phyloP scores from a whole-genome alignment of 164 flowering plant species.

The Magnolia changhungtana region DNA sequence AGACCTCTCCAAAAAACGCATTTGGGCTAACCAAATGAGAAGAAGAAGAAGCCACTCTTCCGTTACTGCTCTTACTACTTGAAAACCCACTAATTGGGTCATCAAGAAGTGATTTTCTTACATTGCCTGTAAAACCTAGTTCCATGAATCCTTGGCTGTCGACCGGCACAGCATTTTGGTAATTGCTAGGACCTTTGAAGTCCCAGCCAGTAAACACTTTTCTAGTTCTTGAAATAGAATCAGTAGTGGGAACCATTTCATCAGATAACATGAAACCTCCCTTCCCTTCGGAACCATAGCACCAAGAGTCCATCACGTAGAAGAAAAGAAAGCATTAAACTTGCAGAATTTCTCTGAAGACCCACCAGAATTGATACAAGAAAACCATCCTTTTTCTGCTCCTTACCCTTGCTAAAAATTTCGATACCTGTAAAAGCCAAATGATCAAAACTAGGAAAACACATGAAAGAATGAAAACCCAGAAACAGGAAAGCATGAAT shows the following conservation, averaged over 20 bases:
- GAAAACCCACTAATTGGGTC: constrained; percentile 18
- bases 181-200: constrained; percentile 26
- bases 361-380: constrained; percentile 4
- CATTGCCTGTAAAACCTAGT: constrained; percentile 25
- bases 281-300: constrained; percentile 39
- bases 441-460: neutral
- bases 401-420: neutral
- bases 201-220: constrained; percentile 36
- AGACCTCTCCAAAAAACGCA: constrained; percentile 29
- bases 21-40: constrained; percentile 18
- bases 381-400: constrained; percentile 2
- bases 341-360: neutral
- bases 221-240: constrained; percentile 29
- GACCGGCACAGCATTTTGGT: constrained; percentile 17
- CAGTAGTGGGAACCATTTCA: constrained; percentile 30
- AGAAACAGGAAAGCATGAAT: neutral
- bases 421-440: neutral
- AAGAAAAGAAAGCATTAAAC: constrained; percentile 1
- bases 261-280: constrained; percentile 35
- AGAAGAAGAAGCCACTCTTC: constrained; percentile 19
- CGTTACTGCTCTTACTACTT: constrained; percentile 20
- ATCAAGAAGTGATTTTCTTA: constrained; percentile 21
- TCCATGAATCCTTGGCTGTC: constrained; percentile 31
- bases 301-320: constrained; percentile 54
- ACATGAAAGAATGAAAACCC: neutral